Evolutionary conservation across 1,284 basidiomycete genomes (phyloP).

Genomic region (Marasmius fiardii): DNA sequence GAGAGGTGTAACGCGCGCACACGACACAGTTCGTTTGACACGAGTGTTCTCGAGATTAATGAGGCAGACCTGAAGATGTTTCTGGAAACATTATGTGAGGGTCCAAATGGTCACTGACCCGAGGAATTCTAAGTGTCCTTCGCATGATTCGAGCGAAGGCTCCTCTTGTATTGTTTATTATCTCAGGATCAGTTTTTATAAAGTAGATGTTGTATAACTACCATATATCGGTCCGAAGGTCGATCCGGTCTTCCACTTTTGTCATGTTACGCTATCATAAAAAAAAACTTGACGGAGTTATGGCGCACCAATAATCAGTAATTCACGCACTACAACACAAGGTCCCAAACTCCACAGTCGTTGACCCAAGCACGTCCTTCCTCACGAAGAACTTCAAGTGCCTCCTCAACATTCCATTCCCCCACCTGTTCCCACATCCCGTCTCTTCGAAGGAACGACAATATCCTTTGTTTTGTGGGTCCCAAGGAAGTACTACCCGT

Average conservation of each 20-base stretch:
- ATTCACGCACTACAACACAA: slow-evolving; percentile 21
- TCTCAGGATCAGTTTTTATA: not conserved
- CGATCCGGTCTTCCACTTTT: too few relatives aligned
- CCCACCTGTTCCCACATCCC: slow-evolving; percentile 62
- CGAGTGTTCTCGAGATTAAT: slow-evolving; percentile 85
- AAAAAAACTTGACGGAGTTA: too few relatives aligned
- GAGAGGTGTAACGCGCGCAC: slow-evolving; percentile 76
- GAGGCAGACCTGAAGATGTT: slow-evolving; percentile 86
- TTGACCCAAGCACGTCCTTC: slow-evolving; percentile 46
- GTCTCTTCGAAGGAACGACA: slow-evolving; percentile 45
- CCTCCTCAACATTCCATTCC: slow-evolving; percentile 59
- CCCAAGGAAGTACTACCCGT: slow-evolving; percentile 20
- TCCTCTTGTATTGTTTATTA: not conserved
- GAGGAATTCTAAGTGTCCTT: not conserved
- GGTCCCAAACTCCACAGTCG: slow-evolving; percentile 34
- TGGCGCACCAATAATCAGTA: too few relatives aligned
- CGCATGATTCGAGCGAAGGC: slow-evolving; percentile 1
- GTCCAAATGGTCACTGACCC: slow-evolving; percentile 14
- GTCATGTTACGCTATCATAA: too few relatives aligned
- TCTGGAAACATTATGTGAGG: slow-evolving; percentile 70
- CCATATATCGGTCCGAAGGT: too few relatives aligned
- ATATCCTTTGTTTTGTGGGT: slow-evolving; percentile 48
- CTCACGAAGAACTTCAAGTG: slow-evolving; percentile 42
- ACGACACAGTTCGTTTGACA: slow-evolving; percentile 87
- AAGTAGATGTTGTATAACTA: not conserved